Base-by-base conservation (phyloP, 1,139 yeast species). In the Yamadazyma blattariae region DNA sequence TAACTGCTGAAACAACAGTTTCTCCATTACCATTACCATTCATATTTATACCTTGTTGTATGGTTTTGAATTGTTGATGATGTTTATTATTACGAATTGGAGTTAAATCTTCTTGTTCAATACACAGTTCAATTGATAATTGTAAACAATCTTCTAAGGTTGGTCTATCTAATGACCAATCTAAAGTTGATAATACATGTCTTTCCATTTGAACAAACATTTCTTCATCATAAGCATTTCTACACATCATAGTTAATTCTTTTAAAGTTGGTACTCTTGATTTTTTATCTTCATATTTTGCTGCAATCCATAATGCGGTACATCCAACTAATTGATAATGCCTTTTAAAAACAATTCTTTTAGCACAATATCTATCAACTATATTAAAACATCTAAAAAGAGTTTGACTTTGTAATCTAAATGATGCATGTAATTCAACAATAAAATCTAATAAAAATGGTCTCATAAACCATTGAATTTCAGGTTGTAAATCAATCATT, bases 171-270 rank as follows among this genome's bases (percentile, higher is more conserved):
- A 87, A 57, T 10, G 74, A 67, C 98, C 98, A 92, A 37, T 86
- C 86, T 37, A 92, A 66, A 1, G 97, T 89, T 36, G 79, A 66
- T 36, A 92, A 67, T 28, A 92, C 83, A 58, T 92, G 97, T 60
- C 79, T 77, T 62, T 92, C 97, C 97, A 92, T 92, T 59, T 90
- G 97, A 29, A 83, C 73, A 61, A 92, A 89, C 95, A 90, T 88
- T 42, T 83, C 82, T 46, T 81, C 83, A 46, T 88, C 95, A 56
- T 88, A 90, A 11, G 89, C 88, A 50, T 80, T 78, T 42, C 95
- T 76, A 60, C 96, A 87, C 81, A 88, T 77, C 46, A 78, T 65
- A 15, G 83, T 73, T 46, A 90, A 73, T 52, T 89, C 96, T 36
- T 77, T 72, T 37, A 89, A 69, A 1, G 92, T 81, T 21, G 97